Evolutionary conservation across 2,329 filamentous ascomycete species (phyloP).

Genomic region (Neopestalotiopsis sp.): DNA sequence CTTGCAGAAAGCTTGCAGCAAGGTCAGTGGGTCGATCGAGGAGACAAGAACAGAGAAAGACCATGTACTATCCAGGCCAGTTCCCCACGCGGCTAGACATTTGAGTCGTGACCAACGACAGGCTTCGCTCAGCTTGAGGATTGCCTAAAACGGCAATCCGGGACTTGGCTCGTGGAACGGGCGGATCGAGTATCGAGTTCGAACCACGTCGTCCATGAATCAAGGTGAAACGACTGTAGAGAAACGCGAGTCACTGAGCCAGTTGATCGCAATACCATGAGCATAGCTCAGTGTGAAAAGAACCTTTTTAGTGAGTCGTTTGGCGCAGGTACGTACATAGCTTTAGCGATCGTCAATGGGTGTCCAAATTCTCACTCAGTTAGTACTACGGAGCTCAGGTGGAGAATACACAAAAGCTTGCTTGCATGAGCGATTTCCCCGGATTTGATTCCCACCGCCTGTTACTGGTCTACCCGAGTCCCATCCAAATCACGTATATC

Average conservation of each 20-base stretch:
- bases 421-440: constrained; percentile 12
- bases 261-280: neutral
- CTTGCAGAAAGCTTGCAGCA: neutral
- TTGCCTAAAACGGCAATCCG: constrained; percentile 12
- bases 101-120: constrained; percentile 6
- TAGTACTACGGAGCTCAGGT: neutral
- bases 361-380: constrained; percentile 1
- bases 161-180: neutral
- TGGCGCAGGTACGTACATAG: neutral
- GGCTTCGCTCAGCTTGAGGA: neutral
- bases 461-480: constrained; percentile 5
- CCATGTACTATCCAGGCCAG: neutral
- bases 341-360: neutral
- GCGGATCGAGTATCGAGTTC: neutral
- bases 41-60: neutral
- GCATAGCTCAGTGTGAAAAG: neutral
- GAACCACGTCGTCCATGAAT: neutral
- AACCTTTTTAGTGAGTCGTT: neutral
- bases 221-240: neutral
- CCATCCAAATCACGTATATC: neutral
- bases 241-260: neutral
- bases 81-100: neutral
- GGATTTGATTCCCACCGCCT: constrained; percentile 13
- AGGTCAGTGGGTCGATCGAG: neutral
- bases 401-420: neutral